These are phyloP conservation scores for Beauveria scarabaeidicola DNA, from an alignment of 2,329 filamentous ascomycete genomes.

Conservation along the genomic window DNA sequence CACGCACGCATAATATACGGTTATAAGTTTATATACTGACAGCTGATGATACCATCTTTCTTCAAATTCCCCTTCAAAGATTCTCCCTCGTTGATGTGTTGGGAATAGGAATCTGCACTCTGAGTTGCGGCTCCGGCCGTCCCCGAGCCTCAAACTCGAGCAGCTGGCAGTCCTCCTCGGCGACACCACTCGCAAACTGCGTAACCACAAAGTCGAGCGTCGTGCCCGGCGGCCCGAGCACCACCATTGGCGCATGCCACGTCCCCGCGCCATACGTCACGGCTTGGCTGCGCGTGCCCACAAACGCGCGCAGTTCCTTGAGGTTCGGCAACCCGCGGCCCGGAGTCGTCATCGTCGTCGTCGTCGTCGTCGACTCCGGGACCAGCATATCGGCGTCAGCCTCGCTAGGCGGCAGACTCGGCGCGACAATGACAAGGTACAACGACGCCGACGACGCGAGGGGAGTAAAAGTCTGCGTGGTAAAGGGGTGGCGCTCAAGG, in stretches of 20 bases:
- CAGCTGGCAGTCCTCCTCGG: constrained; percentile 81
- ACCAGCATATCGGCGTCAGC: constrained; percentile 20
- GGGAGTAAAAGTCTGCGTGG: constrained; percentile 86
- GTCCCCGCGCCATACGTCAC: constrained; percentile 89
- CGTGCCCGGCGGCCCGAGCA: constrained; percentile 50
- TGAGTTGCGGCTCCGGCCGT: constrained; percentile 32
- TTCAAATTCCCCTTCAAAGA: constrained; percentile 10
- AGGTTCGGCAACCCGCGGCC: constrained; percentile 66
- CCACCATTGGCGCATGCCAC: constrained; percentile 96
- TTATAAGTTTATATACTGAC: not conserved
- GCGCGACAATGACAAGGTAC: constrained; percentile 86
- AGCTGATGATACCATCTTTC: not conserved
- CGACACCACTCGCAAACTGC: constrained; percentile 80
- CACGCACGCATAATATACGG: not conserved
- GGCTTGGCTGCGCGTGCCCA: constrained; percentile 69
- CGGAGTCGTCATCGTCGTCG: constrained; percentile 43
- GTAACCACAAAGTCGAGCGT: constrained; percentile 80
- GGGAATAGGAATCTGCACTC: constrained; percentile 24
- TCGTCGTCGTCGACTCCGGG: constrained; percentile 32
- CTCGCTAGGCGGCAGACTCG: constrained; percentile 47
- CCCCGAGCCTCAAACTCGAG: constrained; percentile 35
- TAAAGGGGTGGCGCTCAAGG: constrained; percentile 88
- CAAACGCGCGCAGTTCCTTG: constrained; percentile 61
- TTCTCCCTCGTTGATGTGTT: constrained; percentile 9
- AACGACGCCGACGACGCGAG: constrained; percentile 44